These are phyloP conservation scores for Aspergillus sp. DNA, from an alignment of 2,329 filamentous ascomycete species.

Conservation along the genomic window DNA sequence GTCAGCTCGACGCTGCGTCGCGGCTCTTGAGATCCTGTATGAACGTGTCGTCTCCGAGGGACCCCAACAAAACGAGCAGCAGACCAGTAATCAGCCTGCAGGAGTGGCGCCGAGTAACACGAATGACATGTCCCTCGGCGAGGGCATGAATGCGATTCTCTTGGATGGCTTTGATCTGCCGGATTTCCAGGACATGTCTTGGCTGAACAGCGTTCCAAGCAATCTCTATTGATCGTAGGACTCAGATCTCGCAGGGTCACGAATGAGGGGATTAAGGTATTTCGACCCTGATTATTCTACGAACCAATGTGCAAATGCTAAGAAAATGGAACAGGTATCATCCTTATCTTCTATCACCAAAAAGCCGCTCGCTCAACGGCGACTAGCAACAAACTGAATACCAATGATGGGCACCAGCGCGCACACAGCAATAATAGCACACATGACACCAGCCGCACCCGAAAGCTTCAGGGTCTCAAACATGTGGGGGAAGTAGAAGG, in stretches of 20 bases:
- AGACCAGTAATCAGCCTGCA: neutral
- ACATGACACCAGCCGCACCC: slow-evolving; percentile 34
- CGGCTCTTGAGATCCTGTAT: slow-evolving; percentile 31
- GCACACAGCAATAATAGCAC: slow-evolving; percentile 34
- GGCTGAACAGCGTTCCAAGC: slow-evolving; percentile 32
- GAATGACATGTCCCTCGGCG: slow-evolving; percentile 26
- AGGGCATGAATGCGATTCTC: slow-evolving; percentile 23
- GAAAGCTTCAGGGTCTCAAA: slow-evolving; percentile 33
- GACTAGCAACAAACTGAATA: slow-evolving; percentile 24
- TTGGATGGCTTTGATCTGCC: slow-evolving; percentile 26
- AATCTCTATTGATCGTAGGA: slow-evolving; percentile 24
- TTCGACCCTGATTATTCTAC: neutral
- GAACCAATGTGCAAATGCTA: neutral
- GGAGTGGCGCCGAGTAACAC: slow-evolving; percentile 2
- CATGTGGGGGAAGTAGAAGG: slow-evolving; percentile 39
- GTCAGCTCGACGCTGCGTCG: slow-evolving; percentile 30
- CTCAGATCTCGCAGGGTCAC: no score
- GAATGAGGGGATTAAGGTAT: neutral
- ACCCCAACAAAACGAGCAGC: slow-evolving; percentile 2
- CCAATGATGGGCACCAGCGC: slow-evolving; percentile 30
- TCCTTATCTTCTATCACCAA: neutral
- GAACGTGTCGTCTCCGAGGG: slow-evolving; percentile 24
- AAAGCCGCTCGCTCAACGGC: neutral
- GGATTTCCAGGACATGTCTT: slow-evolving; percentile 35
- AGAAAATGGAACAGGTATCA: neutral